A percentile compares a stretch with the other conserved stretches of the same genome.
These are phyloP conservation scores for Niebla homalea DNA, from an alignment of 495 filamentous ascomycete species.

Conservation along the genomic window DNA sequence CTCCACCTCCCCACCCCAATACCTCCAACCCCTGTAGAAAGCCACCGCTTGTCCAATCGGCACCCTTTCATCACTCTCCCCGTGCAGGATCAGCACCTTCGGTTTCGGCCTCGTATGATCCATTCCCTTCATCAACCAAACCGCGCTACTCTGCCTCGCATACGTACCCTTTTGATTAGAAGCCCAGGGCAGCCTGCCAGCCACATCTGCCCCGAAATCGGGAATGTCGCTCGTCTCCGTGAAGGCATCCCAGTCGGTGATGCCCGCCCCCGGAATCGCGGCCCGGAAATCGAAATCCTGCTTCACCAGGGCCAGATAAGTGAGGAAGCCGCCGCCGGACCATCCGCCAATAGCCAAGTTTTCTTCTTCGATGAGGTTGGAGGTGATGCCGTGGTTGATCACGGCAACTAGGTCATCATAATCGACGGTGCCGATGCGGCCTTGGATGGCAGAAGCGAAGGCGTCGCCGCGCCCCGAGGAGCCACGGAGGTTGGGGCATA, in stretches of 20 bases:
- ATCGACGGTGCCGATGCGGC: constrained; percentile 17
- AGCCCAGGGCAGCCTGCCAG: constrained; percentile 15
- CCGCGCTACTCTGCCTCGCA: constrained; percentile 12
- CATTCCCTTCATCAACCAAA: constrained; percentile 11
- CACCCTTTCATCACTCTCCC: constrained; percentile 15
- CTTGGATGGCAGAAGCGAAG: constrained; percentile 17
- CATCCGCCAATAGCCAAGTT: constrained; percentile 20
- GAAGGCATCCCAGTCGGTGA: constrained; percentile 18
- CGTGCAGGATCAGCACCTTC: constrained; percentile 19
- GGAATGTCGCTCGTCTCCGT: constrained; percentile 13
- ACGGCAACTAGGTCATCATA: constrained; percentile 22
- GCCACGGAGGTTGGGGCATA: constrained; percentile 24
- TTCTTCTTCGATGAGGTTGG: constrained; percentile 17
- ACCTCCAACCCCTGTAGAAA: constrained; percentile 3
- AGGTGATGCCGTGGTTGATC: constrained; percentile 17
- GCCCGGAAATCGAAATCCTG: constrained; percentile 14
- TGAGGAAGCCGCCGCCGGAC: constrained; percentile 23
- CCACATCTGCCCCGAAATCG: constrained; percentile 13
- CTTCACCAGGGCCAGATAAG: constrained; percentile 14
- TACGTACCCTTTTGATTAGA: constrained; percentile 11
- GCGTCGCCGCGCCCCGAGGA: constrained; percentile 19
- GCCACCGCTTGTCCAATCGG: constrained; percentile 12
- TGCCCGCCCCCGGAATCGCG: constrained; percentile 15
- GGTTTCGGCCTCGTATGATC: constrained; percentile 2
- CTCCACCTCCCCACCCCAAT: constrained; percentile 1